These are phyloP conservation scores for Albizia julibrissin DNA, from an alignment of 306 rosid species.

Conservation along the genomic window DNA sequence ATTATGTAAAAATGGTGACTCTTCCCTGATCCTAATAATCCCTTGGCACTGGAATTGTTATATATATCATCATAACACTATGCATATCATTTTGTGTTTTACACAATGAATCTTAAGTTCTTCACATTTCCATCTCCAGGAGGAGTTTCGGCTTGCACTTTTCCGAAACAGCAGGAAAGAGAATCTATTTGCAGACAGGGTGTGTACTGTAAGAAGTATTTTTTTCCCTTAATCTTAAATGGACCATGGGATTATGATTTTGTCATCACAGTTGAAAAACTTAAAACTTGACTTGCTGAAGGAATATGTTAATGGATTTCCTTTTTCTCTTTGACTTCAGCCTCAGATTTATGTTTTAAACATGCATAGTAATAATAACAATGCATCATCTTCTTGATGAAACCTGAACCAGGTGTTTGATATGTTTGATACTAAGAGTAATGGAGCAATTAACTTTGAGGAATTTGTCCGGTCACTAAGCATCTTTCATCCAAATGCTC, in stretches of 20 bases:
- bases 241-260: not conserved
- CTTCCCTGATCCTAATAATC: not conserved
- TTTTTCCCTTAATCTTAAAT: not conserved
- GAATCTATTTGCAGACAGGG: conserved; percentile 74
- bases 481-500: conserved; percentile 70
- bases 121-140: conserved; percentile 46
- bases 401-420: conserved; percentile 61
- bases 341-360: not conserved
- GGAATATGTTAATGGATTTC: not conserved
- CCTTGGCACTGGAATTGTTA: not conserved
- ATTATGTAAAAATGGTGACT: not conserved
- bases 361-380: not conserved
- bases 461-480: conserved; percentile 82
- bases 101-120: conserved; percentile 14
- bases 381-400: not conserved
- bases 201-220: conserved; percentile 23
- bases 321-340: not conserved
- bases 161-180: conserved; percentile 45
- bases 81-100: not conserved
- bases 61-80: not conserved
- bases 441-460: conserved; percentile 72
- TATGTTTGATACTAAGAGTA: conserved; percentile 66
- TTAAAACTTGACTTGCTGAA: not conserved
- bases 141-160: conserved; percentile 73
- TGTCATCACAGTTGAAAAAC: not conserved